phyloP scores from a whole-genome alignment of 2,329 filamentous ascomycete species.

The Coniochaeta pulveracea region DNA sequence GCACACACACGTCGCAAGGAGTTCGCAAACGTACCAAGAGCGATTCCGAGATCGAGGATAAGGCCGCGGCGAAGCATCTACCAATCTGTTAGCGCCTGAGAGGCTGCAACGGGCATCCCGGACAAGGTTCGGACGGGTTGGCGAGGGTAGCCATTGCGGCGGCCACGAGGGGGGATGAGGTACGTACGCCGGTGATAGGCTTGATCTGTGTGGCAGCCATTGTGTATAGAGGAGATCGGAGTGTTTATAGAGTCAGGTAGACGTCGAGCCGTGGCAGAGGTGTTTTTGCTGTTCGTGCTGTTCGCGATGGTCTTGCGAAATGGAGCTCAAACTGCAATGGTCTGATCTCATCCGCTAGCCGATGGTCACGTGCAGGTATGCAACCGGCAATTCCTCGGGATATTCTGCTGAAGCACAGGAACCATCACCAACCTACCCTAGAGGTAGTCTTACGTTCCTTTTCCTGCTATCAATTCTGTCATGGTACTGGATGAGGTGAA shows the following conservation, averaged over 20 bases:
- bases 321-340: conserved; percentile 5
- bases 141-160: conserved; percentile 7
- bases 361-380: not conserved
- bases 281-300: conserved; percentile 1
- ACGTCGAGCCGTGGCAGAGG: conserved; percentile 3
- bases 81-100: conserved; percentile 21
- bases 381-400: too few species aligned
- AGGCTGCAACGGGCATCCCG: not conserved
- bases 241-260: not conserved
- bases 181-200: conserved; percentile 49
- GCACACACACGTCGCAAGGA: too few species aligned
- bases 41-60: conserved; percentile 43
- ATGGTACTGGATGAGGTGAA: too few species aligned
- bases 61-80: conserved; percentile 52
- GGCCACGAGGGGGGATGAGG: conserved; percentile 4
- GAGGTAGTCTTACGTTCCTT: too few species aligned
- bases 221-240: conserved; percentile 5
- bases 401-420: too few species aligned
- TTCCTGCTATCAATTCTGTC: too few species aligned
- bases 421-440: too few species aligned
- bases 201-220: conserved; percentile 34
- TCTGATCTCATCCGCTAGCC: conserved; percentile 5
- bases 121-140: not conserved
- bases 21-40: conserved; percentile 35
- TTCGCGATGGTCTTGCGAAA: not conserved